phyloP scores from a whole-genome alignment of 176 grass and related monocot genomes.

The Carex myosuroides region DNA sequence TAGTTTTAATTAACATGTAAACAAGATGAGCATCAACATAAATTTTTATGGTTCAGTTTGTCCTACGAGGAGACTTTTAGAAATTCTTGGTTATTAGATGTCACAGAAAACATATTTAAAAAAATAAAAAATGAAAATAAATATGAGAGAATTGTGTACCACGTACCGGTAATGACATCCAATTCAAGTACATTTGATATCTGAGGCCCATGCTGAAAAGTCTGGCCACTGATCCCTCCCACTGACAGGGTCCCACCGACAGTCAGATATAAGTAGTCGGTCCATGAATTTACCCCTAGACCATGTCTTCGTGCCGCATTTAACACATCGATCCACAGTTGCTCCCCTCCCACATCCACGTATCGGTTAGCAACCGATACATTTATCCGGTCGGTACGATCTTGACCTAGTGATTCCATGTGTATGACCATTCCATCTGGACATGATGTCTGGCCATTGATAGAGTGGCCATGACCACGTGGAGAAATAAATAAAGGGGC shows the following conservation, averaged over 20 bases:
- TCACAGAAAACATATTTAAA: background rate
- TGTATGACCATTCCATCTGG: conserved; percentile 52
- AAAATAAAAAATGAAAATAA: background rate
- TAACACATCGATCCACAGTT: conserved; percentile 80
- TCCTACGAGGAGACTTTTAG: background rate
- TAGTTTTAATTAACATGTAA: background rate
- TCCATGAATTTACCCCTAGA: conserved; percentile 63
- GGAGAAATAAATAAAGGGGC: conserved; percentile 43
- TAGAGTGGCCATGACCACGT: conserved; percentile 81
- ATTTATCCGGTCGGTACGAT: conserved; percentile 31
- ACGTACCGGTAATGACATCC: conserved; percentile 84
- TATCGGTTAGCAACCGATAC: conserved; percentile 41
- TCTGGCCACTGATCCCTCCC: conserved; percentile 79
- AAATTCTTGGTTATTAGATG: background rate
- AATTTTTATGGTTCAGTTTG: background rate
- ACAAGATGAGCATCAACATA: background rate
- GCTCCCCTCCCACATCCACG: conserved; percentile 87
- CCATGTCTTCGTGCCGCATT: conserved; percentile 33
- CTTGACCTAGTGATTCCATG: conserved; percentile 49
- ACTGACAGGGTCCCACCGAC: conserved; percentile 92
- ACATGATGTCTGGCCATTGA: conserved; percentile 54
- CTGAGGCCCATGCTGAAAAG: conserved; percentile 68
- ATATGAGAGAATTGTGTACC: background rate
- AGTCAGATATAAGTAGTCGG: conserved; percentile 81
- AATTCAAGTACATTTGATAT: conserved; percentile 76